Base-by-base conservation (phyloP, 805 yeast species). In the Candida odintsovae region DNA sequence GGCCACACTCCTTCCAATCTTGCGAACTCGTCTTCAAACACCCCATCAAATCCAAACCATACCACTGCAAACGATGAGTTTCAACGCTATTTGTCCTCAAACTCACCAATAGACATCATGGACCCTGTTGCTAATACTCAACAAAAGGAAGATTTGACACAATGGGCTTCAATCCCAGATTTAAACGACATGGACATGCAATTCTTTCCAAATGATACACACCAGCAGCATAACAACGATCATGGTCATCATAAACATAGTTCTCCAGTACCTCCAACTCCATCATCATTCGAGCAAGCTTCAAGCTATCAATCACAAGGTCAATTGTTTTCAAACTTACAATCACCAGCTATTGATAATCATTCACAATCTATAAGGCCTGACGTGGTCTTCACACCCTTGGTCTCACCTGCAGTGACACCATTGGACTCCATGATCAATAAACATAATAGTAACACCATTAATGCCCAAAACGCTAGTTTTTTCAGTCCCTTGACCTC, bases 331-430 rank as follows among this genome's bases (percentile, higher is more conserved):
- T 16, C 36, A 16, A 20, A 33, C 36, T 16, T 33, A 10, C 45
- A 53, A 36, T 55, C 59, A 12, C 59, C 59, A 16, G 41, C 43
- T 4, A 22, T 52, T 16, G 51, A 55, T 18, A 41, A 37, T 7
- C 48, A 39, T 13, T 10, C 43, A 6, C 45, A 46, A 3, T 53
- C 59, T 11, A 71, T 78, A 2, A 65, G 80, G 39, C 80, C 83
- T 1, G 83, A 78, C 49, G 78, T 77, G 42, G 77, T 77, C 6
- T 86, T 83, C 64, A 86, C 94, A 1, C 94, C 95, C 0, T 69
- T 86, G 50, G 77, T 83, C 2, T 83, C 90, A 2, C 95, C 95
- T 0, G 82, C 86, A 10, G 84, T 80, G 15, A 78, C 89, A 3
- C 89, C 89, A 1, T 55, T 74, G 56, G 88, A 67, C 26, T 48